These are phyloP conservation scores for Cryptococcus sp. DNA, from an alignment of 1,284 basidiomycete genomes.

Conservation along the genomic window DNA sequence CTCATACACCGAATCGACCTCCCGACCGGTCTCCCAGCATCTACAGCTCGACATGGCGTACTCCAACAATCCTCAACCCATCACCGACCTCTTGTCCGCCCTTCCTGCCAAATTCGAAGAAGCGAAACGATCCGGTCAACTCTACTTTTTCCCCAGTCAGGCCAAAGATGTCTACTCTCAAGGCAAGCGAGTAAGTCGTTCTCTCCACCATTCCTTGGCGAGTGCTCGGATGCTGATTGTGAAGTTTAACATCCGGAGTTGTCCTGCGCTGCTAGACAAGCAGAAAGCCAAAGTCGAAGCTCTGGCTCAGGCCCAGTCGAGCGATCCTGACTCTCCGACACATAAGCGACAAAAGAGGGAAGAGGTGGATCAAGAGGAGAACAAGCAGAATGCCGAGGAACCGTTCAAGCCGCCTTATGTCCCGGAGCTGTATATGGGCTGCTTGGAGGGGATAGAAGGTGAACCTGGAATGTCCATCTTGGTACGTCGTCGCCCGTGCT, in stretches of 20 bases:
- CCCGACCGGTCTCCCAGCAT: too few species aligned
- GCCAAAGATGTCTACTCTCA: slow-evolving; percentile 57
- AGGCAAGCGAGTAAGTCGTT: slow-evolving; percentile 55
- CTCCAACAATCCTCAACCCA: slow-evolving; percentile 23
- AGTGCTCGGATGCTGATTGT: not conserved
- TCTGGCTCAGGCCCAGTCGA: slow-evolving; percentile 13
- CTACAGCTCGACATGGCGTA: slow-evolving; percentile 18
- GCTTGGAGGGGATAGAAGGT: slow-evolving; percentile 59
- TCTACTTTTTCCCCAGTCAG: slow-evolving; percentile 70
- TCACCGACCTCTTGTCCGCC: slow-evolving; percentile 55
- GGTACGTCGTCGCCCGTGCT: slow-evolving; percentile 60
- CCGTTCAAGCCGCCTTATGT: slow-evolving; percentile 78
- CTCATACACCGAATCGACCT: too few species aligned
- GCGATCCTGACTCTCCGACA: slow-evolving; percentile 17
- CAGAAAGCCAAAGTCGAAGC: slow-evolving; percentile 30
- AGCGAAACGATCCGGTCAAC: slow-evolving; percentile 61
- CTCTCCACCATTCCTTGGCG: not conserved
- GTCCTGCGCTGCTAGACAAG: slow-evolving; percentile 74
- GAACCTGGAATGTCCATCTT: slow-evolving; percentile 64
- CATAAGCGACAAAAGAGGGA: slow-evolving; percentile 30
- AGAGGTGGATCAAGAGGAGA: slow-evolving; percentile 13
- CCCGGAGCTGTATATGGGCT: slow-evolving; percentile 64
- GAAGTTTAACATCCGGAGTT: slow-evolving; percentile 79
- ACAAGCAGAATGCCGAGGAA: slow-evolving; percentile 50
- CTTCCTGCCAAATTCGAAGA: slow-evolving; percentile 58